Percentiles rank a stretch among this genome's conserved stretches.
These are phyloP conservation scores for Tylopilus felleus DNA, from an alignment of 768 basidiomycete species.

Conservation along the genomic window DNA sequence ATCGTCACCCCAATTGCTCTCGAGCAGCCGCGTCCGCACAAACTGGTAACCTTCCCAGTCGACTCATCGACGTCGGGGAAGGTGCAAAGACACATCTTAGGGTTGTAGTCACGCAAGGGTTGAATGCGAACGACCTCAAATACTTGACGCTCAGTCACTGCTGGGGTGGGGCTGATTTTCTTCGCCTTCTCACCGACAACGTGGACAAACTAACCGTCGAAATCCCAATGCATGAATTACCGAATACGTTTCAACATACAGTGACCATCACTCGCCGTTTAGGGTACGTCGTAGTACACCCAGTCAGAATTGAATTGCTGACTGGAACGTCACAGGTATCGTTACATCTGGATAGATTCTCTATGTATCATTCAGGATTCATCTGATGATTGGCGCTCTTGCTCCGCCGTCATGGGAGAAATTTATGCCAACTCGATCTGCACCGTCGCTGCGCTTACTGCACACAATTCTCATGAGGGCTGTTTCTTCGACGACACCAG, in stretches of 20 bases:
- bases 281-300: too few relatives aligned
- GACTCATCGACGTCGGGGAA: neutral
- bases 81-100: neutral
- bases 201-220: neutral
- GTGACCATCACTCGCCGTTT: too few relatives aligned
- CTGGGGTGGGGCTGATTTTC: neutral
- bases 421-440: neutral
- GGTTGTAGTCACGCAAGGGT: neutral
- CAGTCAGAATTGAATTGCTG: too few relatives aligned
- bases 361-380: conserved; percentile 1
- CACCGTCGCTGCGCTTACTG: neutral
- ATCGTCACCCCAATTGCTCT: neutral
- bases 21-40: neutral
- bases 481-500: neutral
- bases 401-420: neutral
- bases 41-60: too few relatives aligned
- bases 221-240: too few relatives aligned
- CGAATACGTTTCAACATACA: too few relatives aligned
- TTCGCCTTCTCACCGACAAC: neutral
- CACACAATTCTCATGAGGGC: neutral
- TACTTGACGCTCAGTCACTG: conserved; percentile 1
- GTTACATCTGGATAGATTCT: too few relatives aligned
- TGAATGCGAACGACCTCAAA: neutral
- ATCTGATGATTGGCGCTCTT: neutral
- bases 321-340: too few relatives aligned